Base-by-base conservation (phyloP, 2,329 filamentous ascomycete genomes). In the Epicoccum nigrum region DNA sequence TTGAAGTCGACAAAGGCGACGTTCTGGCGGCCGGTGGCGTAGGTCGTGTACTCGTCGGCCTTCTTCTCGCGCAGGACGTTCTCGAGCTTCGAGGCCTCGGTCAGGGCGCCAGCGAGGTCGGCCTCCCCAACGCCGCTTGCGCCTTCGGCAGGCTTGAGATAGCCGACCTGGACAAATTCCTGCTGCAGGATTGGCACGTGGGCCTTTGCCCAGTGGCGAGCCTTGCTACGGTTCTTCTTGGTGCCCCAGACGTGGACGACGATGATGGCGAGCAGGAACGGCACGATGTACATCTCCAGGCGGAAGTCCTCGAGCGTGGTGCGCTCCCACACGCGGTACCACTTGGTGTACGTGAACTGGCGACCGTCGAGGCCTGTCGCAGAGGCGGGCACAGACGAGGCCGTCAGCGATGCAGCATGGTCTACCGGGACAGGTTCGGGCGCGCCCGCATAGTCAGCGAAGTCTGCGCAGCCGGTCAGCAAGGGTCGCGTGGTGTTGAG, bases 291-390 rank as follows among this genome's bases (percentile, higher is more conserved):
- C 53, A 89, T 88, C 78, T 99, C 94, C 66, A 87, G 83, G 76
- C 86, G 86, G 82, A 99, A 99, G 74, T 99, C 94, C 68, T 81
- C 82, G 54, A 87, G 78, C 20, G 86, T 86, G 67, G 92, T 86
- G 68, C 94, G 91, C 83, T 97, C 92, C 83, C 96, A 94, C 55
- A 97, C 81, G 49, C 92, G 91, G 79, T 97, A 99, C 94, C 94
- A 99, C 80, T 90, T 91, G 43, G 92, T 96, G 75, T 88, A 97
- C 12, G 90, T 30, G 28, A 30, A 30, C 28, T 30, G 89, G 20
- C 80, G 75, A 40, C 62, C 61, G 34, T 64, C 58, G n/a, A 69
- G 79, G 72, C 54, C 83, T 13, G 75, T 73, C 54, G 62, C 59
- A 23, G 72, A 51, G 55, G 55, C 55, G 15, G 64, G 57, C 39